Evolutionary conservation across 306 rosid genomes (phyloP).

Genomic region (Benincasa hispida): DNA sequence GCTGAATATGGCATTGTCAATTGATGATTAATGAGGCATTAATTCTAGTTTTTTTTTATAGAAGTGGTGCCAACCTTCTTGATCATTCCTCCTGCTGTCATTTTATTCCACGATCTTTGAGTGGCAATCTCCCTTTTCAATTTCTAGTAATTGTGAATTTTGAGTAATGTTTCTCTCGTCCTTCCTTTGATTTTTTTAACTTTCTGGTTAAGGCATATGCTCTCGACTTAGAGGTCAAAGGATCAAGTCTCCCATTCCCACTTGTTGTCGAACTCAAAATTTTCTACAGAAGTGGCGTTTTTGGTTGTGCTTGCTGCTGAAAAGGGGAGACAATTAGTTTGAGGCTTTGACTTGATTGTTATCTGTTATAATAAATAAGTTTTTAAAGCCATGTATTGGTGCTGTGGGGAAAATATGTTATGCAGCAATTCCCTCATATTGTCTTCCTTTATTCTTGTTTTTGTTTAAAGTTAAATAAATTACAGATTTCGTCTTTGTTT

Average conservation of each 20-base stretch:
- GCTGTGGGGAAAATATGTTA: background rate
- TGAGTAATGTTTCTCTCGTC: too few relatives aligned
- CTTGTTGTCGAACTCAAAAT: too few relatives aligned
- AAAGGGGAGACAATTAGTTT: background rate
- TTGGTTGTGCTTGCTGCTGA: too few relatives aligned
- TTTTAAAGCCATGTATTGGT: background rate
- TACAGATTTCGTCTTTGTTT: too few relatives aligned
- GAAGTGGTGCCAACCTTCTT: background rate
- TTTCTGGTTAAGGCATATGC: too few relatives aligned
- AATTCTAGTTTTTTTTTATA: background rate
- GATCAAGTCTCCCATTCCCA: too few relatives aligned
- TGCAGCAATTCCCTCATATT: background rate
- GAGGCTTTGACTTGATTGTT: background rate
- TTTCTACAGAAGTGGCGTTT: background rate
- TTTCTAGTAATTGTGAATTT: too few relatives aligned
- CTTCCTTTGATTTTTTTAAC: too few relatives aligned
- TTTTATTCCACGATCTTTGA: too few relatives aligned
- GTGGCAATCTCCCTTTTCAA: too few relatives aligned
- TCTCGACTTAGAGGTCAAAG: too few relatives aligned
- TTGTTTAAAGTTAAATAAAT: background rate
- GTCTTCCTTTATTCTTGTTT: background rate
- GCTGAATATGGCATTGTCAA: background rate
- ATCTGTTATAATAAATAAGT: background rate
- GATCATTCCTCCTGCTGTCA: too few relatives aligned
- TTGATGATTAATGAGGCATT: background rate